A percentile compares a stretch with the other conserved stretches of the same genome.
phyloP scores from a whole-genome alignment of 2,329 filamentous ascomycete species.

The Harringtonia aguacate region DNA sequence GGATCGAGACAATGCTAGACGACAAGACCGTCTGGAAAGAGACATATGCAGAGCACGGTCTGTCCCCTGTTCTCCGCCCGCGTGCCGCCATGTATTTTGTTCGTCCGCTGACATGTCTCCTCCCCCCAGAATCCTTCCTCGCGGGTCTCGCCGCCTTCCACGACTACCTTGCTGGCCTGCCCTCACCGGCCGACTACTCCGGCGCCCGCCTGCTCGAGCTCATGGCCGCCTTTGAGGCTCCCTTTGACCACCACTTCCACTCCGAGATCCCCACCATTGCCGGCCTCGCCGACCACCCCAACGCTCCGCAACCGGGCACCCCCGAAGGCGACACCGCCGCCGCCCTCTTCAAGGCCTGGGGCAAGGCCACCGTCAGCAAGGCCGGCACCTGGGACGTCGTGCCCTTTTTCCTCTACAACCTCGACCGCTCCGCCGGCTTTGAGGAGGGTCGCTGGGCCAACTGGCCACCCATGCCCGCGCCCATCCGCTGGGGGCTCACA shows the following conservation, averaged over 20 bases:
- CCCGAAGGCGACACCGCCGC: conserved; percentile 33
- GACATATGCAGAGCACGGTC: conserved; percentile 46
- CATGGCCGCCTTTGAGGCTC: conserved; percentile 37
- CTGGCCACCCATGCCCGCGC: conserved; percentile 55
- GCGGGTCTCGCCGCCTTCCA: conserved; percentile 39
- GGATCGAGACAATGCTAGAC: conserved; percentile 38
- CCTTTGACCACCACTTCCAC: conserved; percentile 46
- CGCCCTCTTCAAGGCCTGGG: conserved; percentile 47
- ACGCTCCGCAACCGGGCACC: conserved; percentile 35
- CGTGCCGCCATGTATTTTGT: no score
- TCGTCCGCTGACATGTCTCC: not conserved
- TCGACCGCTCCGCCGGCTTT: conserved; percentile 38
- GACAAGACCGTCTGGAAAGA: conserved; percentile 39
- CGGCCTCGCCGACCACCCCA: conserved; percentile 35
- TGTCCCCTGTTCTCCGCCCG: conserved; percentile 5
- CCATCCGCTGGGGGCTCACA: conserved; percentile 47
- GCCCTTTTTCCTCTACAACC: conserved; percentile 54
- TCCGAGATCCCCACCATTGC: conserved; percentile 43
- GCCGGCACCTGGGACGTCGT: conserved; percentile 48
- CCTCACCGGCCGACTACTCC: conserved; percentile 30
- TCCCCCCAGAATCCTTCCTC: conserved; percentile 40
- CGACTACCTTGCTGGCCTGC: conserved; percentile 35
- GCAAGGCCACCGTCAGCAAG: conserved; percentile 52
- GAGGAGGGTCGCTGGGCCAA: conserved; percentile 50
- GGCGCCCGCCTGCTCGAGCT: conserved; percentile 33